Evolutionary conservation across 2,329 filamentous ascomycete species (phyloP), one percentile per base, ranked within the genome.

Genomic region (Chrysoporthe cubensis): DNA sequence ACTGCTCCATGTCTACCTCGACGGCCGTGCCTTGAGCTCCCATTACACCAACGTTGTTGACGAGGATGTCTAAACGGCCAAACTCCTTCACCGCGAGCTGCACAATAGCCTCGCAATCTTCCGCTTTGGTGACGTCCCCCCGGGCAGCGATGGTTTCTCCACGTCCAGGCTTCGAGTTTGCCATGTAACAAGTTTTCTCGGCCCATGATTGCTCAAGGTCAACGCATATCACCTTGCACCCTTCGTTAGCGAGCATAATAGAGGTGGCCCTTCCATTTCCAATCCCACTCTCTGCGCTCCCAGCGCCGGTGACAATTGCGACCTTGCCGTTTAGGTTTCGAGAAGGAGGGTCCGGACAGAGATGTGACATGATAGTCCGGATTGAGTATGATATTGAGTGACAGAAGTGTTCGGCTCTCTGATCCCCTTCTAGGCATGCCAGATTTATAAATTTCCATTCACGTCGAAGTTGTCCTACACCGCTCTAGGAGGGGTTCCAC

Each of bases 21-120:
- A 87, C 80, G 0, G 88, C 88, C 1, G 85, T 89, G 0, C 89
- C 89, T 1, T 77, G 66, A 0, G 87, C 83, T 0, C 89, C 89
- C 4, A 81, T 81, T 26, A 90, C 79, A 0, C 89, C 90, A 1
- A 91, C 89, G 66, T 87, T 88, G 73, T 91, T 91, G 46, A 91
- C 79, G 0, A 91, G 77, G 54, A 91, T 87, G 72, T 91, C 87
- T 1, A 91, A 71, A 1, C 85, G 78, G 0, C 87, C 87, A 70
- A 85, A 90, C 1, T 75, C 72, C 2, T 79, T 68, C 0, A 87
- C 16, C 0, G 87, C 82, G 0, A 74, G 66, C 0, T 80, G 69
- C 7, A 83, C 77, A 1, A 78, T 76, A 0, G 68, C 71, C 62
- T 83, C 77, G 72, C 88, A 91, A 65, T 89, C 85, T 0, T 67